phyloP scores from a whole-genome alignment of 257 asterid species.

The Striga asiatica region DNA sequence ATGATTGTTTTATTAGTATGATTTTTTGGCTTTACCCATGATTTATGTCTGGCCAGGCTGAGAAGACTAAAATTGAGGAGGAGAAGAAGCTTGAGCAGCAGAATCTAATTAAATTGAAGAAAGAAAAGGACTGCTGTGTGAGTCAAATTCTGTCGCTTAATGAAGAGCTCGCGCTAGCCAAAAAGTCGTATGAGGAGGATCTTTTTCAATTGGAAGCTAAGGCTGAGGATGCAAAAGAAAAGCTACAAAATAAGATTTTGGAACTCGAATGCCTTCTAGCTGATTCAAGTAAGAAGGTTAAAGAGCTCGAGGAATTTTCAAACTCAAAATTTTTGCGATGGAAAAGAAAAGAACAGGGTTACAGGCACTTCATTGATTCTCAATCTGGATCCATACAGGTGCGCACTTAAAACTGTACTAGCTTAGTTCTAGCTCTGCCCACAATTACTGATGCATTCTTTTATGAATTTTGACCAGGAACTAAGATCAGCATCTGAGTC shows the following conservation, averaged over 20 bases:
- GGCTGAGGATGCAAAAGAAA: conserved; percentile 41
- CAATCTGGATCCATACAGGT: conserved; percentile 74
- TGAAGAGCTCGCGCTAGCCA: conserved; percentile 44
- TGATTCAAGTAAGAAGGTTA: conserved; percentile 28
- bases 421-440: conserved; percentile 1
- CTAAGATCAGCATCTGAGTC: conserved; percentile 51
- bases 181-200: conserved; percentile 40
- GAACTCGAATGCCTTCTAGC: conserved; percentile 57
- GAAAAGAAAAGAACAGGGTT: conserved; percentile 72
- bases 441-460: conserved; percentile 7
- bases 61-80: conserved; percentile 62
- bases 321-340: conserved; percentile 22
- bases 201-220: conserved; percentile 38
- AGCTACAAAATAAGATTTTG: conserved; percentile 44
- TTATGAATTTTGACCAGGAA: conserved; percentile 41
- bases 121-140: conserved; percentile 31
- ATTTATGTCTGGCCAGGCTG: conserved; percentile 40
- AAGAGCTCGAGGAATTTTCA: conserved; percentile 37
- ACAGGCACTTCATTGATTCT: conserved; percentile 60
- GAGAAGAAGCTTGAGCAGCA: conserved; percentile 47
- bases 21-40: too few species aligned
- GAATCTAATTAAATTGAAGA: conserved; percentile 42
- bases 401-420: conserved; percentile 11
- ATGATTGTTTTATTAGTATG: conserved; percentile 5
- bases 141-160: conserved; percentile 28